Evolutionary conservation across 106 monocot species (phyloP).

Genomic region (Dendrobium chrysotoxum): DNA sequence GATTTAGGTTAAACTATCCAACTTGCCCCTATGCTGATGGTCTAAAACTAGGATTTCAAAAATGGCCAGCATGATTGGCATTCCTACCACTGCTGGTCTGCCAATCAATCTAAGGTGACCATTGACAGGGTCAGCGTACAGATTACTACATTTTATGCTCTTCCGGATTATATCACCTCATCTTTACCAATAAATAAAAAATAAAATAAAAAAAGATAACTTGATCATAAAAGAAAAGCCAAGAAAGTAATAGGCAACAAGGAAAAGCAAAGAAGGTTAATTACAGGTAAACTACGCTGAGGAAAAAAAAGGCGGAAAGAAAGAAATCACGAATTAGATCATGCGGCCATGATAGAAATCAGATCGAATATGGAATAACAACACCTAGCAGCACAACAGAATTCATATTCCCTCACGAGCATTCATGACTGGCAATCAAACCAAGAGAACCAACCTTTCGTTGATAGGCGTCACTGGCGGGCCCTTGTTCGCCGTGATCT

Average conservation of each 20-base stretch:
- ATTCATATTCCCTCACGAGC: neutral
- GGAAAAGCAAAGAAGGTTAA: neutral
- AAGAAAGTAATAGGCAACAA: neutral
- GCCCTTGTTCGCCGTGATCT: constrained; percentile 89
- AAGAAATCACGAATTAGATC: neutral
- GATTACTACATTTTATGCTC: too few relatives aligned
- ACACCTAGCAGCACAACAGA: neutral
- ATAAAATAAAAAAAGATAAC: neutral
- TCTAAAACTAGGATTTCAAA: too few relatives aligned
- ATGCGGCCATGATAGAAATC: neutral
- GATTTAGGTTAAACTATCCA: too few relatives aligned
- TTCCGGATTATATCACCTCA: too few relatives aligned
- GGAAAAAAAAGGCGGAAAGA: neutral
- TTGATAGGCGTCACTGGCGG: constrained; percentile 83
- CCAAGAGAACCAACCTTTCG: constrained; percentile 43
- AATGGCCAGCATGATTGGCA: too few relatives aligned
- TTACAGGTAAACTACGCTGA: neutral
- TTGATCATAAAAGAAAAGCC: neutral
- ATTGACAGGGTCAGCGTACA: too few relatives aligned
- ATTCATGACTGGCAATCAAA: neutral
- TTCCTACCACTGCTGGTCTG: too few relatives aligned
- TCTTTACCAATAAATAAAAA: too few relatives aligned
- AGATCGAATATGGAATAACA: neutral
- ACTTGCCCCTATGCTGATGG: too few relatives aligned
- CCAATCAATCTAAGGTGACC: too few relatives aligned